Percentiles rank a stretch among this genome's conserved stretches.
phyloP scores from a whole-genome alignment of 2,329 filamentous ascomycete genomes.

The Ophiostoma novo-ulmi region DNA sequence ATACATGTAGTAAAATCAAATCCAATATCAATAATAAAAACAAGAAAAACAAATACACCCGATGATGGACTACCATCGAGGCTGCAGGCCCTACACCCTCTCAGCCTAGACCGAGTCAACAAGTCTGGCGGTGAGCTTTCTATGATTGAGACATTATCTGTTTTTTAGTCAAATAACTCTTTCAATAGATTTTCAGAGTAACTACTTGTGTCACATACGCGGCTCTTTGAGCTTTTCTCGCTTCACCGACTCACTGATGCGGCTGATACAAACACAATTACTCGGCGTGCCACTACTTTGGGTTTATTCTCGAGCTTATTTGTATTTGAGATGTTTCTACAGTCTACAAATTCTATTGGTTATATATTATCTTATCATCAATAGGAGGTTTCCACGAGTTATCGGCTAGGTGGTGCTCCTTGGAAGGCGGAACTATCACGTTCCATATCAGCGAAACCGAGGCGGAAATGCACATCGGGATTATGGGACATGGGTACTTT shows the following conservation, averaged over 20 bases:
- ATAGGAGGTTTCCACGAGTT: background rate
- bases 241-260: background rate
- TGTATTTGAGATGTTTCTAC: background rate
- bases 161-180: background rate
- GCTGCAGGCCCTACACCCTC: constrained; percentile 10
- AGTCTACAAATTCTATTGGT: background rate
- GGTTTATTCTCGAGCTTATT: background rate
- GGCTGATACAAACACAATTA: background rate
- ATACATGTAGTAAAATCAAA: background rate
- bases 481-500: background rate
- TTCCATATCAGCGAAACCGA: background rate
- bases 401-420: background rate
- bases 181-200: background rate
- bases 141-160: background rate
- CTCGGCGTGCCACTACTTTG: background rate
- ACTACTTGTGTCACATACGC: background rate
- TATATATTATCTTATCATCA: background rate
- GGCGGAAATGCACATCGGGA: background rate
- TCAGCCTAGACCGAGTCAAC: background rate
- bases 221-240: background rate
- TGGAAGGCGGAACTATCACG: background rate
- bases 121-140: constrained; percentile 6
- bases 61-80: background rate
- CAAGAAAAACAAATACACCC: background rate
- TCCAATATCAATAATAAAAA: background rate